Conservation (phyloP, 73 alveolate species). For the Paraurostyla sp. region DNA sequence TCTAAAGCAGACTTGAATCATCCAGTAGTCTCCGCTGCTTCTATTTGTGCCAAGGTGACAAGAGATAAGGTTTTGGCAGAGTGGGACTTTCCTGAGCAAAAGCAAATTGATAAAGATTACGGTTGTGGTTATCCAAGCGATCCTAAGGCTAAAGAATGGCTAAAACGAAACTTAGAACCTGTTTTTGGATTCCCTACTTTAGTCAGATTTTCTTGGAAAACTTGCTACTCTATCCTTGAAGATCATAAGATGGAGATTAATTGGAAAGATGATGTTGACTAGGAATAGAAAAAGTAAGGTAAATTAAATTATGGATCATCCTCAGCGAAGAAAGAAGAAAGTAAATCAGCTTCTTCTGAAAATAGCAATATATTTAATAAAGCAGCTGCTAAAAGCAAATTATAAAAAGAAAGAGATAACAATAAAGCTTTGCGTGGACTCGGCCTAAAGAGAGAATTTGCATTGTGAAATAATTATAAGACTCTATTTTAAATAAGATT, state of each 20-base stretch:
- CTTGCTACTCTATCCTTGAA: slow-evolving; percentile 77
- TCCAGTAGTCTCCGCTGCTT: slow-evolving; percentile 97
- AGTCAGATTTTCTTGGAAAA: slow-evolving; percentile 97
- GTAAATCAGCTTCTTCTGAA: too few relatives aligned
- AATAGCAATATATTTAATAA: too few relatives aligned
- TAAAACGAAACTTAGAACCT: slow-evolving; percentile 82
- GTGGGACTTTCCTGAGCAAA: slow-evolving; percentile 71
- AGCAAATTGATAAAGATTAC: slow-evolving; percentile 72
- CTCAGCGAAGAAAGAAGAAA: not conserved
- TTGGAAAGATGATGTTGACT: slow-evolving; percentile 76
- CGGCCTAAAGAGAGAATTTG: slow-evolving; percentile 2
- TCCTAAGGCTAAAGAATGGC: slow-evolving; percentile 92
- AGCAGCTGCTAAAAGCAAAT: not conserved
- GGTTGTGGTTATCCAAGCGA: slow-evolving; percentile 98
- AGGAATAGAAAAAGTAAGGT: slow-evolving; percentile 5
- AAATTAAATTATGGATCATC: not conserved
- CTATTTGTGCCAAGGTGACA: slow-evolving; percentile 94
- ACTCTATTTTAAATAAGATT: too few relatives aligned
- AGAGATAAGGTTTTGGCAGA: slow-evolving; percentile 86
- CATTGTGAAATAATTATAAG: too few relatives aligned
- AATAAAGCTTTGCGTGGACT: not conserved
- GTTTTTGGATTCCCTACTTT: slow-evolving; percentile 94
- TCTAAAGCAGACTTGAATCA: slow-evolving; percentile 95
- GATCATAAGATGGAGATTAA: slow-evolving; percentile 67
- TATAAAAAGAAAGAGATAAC: not conserved